Base-by-base conservation (phyloP, 75 land plant genomes). In the Cunninghamia lanceolata region DNA sequence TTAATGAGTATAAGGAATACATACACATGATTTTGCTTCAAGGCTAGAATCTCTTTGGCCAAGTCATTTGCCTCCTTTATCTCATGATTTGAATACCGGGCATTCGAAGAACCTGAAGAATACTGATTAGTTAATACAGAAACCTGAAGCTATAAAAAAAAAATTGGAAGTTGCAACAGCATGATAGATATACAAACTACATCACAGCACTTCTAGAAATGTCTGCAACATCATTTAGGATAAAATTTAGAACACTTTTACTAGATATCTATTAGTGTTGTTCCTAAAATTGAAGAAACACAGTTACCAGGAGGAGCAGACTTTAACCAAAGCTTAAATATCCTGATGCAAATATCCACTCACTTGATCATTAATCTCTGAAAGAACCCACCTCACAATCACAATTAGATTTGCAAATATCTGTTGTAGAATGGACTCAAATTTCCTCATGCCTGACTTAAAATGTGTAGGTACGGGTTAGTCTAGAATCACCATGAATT, bases 61-160 rank as follows among this genome's bases (percentile, higher is more conserved):
- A 96, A 84, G 36, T 83, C 85, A 53, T 88, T 85, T 40, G 95
- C 97, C 38, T 89, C 92, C 80, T 86, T 56, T 38, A 89, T 90
- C 79, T 93, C 93, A 70, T 85, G 88, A 74, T 42, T 30, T 34
- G 93, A 89, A 68, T 93, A 93, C 81, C 88, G 89, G 25, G 94
- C 70, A 84, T 85, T 95, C 1, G 96, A 98, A 85, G 99, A 96
- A 71, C 99, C 99, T 97, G 91, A 80, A 89, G 42, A 14, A 45
- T 47, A 84, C 74, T 25, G 52, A 74, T 8, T 14, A 34, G 87
- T 52, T 88, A 16, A 79, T 46, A 50, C 35, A 39, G 32, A 35
- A 52, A 78, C 45, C 43, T 56, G 83, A 79, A 39, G 28, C 32
- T 43, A 42, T n/a, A 42, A 53, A 42, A 83, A 52, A 82, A 3